Percentiles rank a stretch among this genome's conserved stretches.
phyloP scores from a whole-genome alignment of 148 eudicot species.

The Arctostaphylos glauca region DNA sequence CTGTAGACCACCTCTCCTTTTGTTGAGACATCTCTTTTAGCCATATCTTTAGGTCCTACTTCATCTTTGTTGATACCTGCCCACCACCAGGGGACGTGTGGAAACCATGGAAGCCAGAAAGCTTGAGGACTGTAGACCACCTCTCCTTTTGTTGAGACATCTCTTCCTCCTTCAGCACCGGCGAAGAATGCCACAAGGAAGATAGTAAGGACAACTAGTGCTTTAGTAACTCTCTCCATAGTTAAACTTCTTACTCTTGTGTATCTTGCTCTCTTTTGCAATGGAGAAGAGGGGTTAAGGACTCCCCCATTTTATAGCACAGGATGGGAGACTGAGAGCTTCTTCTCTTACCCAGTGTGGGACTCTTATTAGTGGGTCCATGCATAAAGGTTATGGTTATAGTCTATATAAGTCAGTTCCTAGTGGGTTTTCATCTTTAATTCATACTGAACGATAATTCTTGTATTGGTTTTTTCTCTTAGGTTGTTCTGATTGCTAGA shows the following conservation, averaged over 20 bases:
- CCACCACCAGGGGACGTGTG: not conserved
- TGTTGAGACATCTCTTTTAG: too few relatives aligned
- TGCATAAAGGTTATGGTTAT: not conserved
- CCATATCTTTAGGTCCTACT: too few relatives aligned
- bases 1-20: not conserved
- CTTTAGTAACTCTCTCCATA: not conserved
- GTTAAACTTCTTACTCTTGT: not conserved
- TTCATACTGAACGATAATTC: not conserved
- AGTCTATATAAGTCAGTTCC: not conserved
- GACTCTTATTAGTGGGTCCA: not conserved
- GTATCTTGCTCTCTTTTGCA: not conserved
- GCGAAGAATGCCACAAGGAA: not conserved
- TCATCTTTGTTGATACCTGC: too few relatives aligned
- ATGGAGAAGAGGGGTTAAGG: not conserved
- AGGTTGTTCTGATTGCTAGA: not conserved
- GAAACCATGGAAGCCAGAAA: slow-evolving; percentile 1
- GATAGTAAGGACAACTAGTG: not conserved
- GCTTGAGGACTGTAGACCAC: not conserved
- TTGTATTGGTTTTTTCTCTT: not conserved
- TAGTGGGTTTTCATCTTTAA: not conserved
- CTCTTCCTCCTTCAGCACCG: not conserved
- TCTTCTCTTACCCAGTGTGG: not conserved
- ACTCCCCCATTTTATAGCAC: not conserved
- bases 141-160: not conserved
- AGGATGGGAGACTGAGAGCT: not conserved